Evolutionary conservation across 1,284 basidiomycete genomes (phyloP).

Genomic region (Moniliella sp.): DNA sequence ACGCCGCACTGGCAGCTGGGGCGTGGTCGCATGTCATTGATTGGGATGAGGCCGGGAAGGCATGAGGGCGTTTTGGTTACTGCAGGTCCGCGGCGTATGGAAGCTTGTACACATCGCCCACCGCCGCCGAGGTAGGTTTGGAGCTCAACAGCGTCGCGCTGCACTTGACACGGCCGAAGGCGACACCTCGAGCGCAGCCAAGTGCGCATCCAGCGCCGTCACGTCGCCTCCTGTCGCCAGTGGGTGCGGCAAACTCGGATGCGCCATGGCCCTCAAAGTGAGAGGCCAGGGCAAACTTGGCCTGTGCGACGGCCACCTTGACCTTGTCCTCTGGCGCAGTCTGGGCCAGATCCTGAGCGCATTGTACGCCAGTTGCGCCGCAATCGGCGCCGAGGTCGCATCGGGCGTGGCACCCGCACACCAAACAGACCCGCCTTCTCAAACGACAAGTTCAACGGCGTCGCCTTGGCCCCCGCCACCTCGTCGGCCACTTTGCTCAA

Average conservation of each 20-base stretch:
- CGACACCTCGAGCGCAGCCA: too few species aligned
- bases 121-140: too few species aligned
- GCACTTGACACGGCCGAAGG: too few species aligned
- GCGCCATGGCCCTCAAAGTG: slow-evolving; percentile 15
- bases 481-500: slow-evolving; percentile 11
- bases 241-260: slow-evolving; percentile 14
- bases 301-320: slow-evolving; percentile 22
- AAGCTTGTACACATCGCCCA: too few species aligned
- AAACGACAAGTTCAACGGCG: slow-evolving; percentile 26
- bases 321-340: slow-evolving; percentile 14
- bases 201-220: too few species aligned
- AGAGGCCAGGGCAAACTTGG: slow-evolving; percentile 23
- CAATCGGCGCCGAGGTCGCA: slow-evolving; percentile 10
- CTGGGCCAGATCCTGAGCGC: slow-evolving; percentile 20
- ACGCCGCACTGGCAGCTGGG: too few species aligned
- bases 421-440: slow-evolving; percentile 26
- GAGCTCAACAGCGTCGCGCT: too few species aligned
- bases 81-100: too few species aligned
- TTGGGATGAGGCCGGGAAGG: too few species aligned
- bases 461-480: slow-evolving; percentile 12
- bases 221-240: slow-evolving; percentile 14
- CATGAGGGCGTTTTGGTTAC: too few species aligned
- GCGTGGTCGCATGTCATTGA: too few species aligned
- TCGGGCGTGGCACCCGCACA: slow-evolving; percentile 20
- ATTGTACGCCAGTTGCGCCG: slow-evolving; percentile 12